Conservation (phyloP, 768 basidiomycete genomes). For the Mycena epipterygia region DNA sequence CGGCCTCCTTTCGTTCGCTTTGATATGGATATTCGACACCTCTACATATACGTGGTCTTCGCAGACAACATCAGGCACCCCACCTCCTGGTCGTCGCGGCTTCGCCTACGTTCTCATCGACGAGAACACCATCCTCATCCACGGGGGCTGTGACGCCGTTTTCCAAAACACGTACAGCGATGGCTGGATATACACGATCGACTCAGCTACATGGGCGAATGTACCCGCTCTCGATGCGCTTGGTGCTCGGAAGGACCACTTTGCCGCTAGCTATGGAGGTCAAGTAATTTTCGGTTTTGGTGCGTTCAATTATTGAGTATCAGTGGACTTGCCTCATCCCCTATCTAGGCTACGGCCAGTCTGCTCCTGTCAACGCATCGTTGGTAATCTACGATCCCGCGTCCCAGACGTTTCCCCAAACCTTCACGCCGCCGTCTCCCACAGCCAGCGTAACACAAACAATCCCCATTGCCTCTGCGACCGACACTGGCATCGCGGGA, state of each 20-base stretch:
- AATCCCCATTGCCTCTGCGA: slow-evolving; percentile 50
- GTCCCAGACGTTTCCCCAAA: slow-evolving; percentile 56
- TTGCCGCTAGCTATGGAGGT: slow-evolving; percentile 71
- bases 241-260: slow-evolving; percentile 80
- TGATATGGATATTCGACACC: slow-evolving; percentile 76
- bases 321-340: background rate
- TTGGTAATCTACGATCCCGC: slow-evolving; percentile 67
- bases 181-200: slow-evolving; percentile 80
- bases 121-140: slow-evolving; percentile 74
- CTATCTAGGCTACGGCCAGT: slow-evolving; percentile 60
- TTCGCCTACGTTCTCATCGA: slow-evolving; percentile 69
- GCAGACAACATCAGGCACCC: slow-evolving; percentile 51
- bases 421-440: slow-evolving; percentile 54
- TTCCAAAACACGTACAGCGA: slow-evolving; percentile 69
- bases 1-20: slow-evolving; percentile 67
- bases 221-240: slow-evolving; percentile 67
- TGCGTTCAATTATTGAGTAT: slow-evolving; percentile 50
- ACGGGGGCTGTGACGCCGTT: slow-evolving; percentile 79
- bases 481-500: slow-evolving; percentile 39
- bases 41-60: slow-evolving; percentile 65
- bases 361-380: slow-evolving; percentile 66
- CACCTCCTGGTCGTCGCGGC: slow-evolving; percentile 70
- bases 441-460: slow-evolving; percentile 38
- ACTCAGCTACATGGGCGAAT: slow-evolving; percentile 71
- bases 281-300: slow-evolving; percentile 85